These are phyloP conservation scores for Diddensiella santjacobensis DNA, from an alignment of 805 yeast genomes.

Conservation along the genomic window DNA sequence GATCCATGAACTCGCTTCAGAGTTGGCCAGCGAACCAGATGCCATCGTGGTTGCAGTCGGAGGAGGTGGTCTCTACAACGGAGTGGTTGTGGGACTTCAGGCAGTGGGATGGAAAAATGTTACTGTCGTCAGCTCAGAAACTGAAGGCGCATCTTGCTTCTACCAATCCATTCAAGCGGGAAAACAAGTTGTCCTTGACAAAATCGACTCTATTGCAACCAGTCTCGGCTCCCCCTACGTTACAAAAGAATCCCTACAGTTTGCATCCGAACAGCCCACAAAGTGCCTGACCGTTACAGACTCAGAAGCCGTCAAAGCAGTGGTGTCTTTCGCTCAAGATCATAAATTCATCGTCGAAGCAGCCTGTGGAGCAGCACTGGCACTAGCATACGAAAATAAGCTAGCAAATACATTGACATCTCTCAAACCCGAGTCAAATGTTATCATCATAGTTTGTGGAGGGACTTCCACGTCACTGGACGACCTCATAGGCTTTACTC, in stretches of 20 bases:
- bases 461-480: conserved; percentile 22
- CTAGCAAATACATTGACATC: conserved; percentile 11
- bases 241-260: conserved; percentile 42
- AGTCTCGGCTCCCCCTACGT: conserved; percentile 58
- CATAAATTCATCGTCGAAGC: conserved; percentile 55
- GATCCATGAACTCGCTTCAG: conserved; percentile 80
- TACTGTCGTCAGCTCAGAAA: conserved; percentile 51
- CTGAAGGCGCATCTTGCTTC: conserved; percentile 59
- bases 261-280: conserved; percentile 39
- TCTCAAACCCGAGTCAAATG: conserved; percentile 18
- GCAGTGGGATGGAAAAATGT: conserved; percentile 40
- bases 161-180: conserved; percentile 42
- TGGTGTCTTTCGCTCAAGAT: conserved; percentile 44
- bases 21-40: conserved; percentile 49
- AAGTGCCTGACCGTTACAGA: conserved; percentile 45
- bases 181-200: conserved; percentile 38
- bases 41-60: conserved; percentile 90
- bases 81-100: conserved; percentile 74
- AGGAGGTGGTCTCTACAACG: conserved; percentile 89
- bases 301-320: conserved; percentile 48
- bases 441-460: conserved; percentile 27
- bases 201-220: conserved; percentile 50
- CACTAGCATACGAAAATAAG: conserved; percentile 25
- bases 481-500: no score
- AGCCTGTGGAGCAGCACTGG: conserved; percentile 65